Evolutionary conservation across 192 early-diverging fungal species (phyloP).

Genomic region (Umbelopsis sp.): DNA sequence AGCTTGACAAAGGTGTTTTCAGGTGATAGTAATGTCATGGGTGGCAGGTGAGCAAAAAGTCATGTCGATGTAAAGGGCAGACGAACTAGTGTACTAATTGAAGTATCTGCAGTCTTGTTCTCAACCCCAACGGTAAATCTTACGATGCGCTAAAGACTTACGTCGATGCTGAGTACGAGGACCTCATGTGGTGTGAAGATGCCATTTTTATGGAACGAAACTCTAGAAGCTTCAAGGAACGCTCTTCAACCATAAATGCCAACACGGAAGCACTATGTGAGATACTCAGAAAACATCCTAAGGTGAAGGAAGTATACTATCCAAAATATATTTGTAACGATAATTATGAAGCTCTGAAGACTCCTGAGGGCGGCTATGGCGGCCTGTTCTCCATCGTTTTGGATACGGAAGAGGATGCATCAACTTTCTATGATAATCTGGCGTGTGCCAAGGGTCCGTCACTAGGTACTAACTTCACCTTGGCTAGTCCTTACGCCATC

Average conservation of each 20-base stretch:
- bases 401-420: slow-evolving; percentile 51
- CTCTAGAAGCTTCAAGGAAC: slow-evolving; percentile 80
- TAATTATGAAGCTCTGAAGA: slow-evolving; percentile 70
- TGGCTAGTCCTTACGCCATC: slow-evolving; percentile 93
- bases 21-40: slow-evolving; percentile 98
- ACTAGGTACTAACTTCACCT: slow-evolving; percentile 95
- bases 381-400: slow-evolving; percentile 87
- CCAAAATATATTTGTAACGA: slow-evolving; percentile 77
- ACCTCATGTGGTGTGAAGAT: slow-evolving; percentile 89
- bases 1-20: slow-evolving; percentile 95
- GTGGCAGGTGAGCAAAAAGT: slow-evolving; percentile 70
- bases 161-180: slow-evolving; percentile 71
- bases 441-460: slow-evolving; percentile 91
- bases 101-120: slow-evolving; percentile 53
- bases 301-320: slow-evolving; percentile 79
- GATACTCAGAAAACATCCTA: slow-evolving; percentile 64
- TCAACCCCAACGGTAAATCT: slow-evolving; percentile 71
- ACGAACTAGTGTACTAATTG: neutral
- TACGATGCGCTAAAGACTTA: slow-evolving; percentile 60
- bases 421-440: slow-evolving; percentile 83
- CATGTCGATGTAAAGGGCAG: neutral
- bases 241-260: slow-evolving; percentile 75
- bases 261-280: slow-evolving; percentile 83
- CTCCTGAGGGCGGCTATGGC: slow-evolving; percentile 73
- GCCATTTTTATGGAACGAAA: slow-evolving; percentile 96